Conservation (phyloP, 208 protist genomes). For the Leishmania braziliensis region DNA sequence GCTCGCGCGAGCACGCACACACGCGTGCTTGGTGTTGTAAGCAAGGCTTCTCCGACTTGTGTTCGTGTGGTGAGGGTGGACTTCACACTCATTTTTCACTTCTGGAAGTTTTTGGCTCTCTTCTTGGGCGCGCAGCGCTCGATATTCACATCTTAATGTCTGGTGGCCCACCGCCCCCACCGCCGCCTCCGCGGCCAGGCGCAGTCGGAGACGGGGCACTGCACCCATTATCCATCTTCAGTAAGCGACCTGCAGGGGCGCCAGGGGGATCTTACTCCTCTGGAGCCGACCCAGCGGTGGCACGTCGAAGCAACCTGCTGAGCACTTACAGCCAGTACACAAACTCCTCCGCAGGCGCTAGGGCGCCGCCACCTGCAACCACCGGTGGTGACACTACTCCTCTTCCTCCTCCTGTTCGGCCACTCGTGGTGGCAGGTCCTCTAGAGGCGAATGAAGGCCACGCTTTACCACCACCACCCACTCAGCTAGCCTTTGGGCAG, state of each 20-base stretch:
- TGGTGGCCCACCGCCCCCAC: slow-evolving; percentile 16
- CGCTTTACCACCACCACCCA: slow-evolving; percentile 5
- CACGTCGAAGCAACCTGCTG: slow-evolving; percentile 18
- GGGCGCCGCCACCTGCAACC: slow-evolving; percentile 2
- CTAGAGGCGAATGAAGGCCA: background rate
- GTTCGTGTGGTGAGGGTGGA: background rate
- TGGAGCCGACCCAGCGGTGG: background rate
- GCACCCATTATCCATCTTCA: slow-evolving; percentile 13
- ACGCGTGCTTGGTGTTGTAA: background rate
- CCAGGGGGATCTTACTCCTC: background rate
- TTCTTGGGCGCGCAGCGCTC: background rate
- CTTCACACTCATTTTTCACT: background rate
- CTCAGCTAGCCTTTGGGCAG: background rate
- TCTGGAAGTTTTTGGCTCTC: background rate
- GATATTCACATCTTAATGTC: background rate
- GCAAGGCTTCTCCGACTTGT: background rate
- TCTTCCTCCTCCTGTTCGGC: background rate
- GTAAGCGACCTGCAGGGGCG: slow-evolving; percentile 3
- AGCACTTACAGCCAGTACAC: slow-evolving; percentile 28
- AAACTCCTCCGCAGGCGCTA: background rate
- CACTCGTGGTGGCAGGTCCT: background rate
- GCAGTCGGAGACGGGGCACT: background rate
- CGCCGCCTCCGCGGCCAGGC: slow-evolving; percentile 12
- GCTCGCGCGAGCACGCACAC: background rate
- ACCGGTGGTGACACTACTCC: background rate